Base-by-base conservation (phyloP, 257 asterid genomes). In the Coffea canephora region DNA sequence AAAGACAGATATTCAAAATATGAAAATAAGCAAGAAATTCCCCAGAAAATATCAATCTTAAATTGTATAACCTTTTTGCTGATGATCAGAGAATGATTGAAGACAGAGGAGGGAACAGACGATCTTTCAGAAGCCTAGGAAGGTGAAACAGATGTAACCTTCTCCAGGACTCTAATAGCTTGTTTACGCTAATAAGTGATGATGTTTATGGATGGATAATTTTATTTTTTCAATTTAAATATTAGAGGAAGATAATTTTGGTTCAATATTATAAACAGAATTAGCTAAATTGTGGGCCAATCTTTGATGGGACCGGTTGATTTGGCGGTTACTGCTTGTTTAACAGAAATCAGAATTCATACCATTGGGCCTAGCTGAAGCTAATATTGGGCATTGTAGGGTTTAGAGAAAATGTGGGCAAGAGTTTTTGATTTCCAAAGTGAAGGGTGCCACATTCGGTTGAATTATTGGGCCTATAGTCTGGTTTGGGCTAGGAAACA, bases 1-100 rank as follows among this genome's bases (percentile, higher is more conserved):
- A 14, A 76, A 39, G 71, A 67, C 5, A 78, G 36, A 39, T 31
- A 67, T n/a, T 8, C 23, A 71, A 45, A 72, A 41, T 14, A 49
- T 6, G 48, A 50, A 19, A 82, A 78, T 18, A 66, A 59, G 27
- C 59, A 71, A 61, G 72, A 74, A 82, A 0, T 77, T n/a, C 41
- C 75, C 78, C 52, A 13, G 27, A 71, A 34, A 27, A 23, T 13
- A 62, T n/a, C 49, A 50, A 48, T 69, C 66, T 65, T 46, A 41
- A 48, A 69, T 80, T 41, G 36, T 27, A 3, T 65, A 31, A 82
- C 82, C 82, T 73, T 36, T 36, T 69, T n/a, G 70, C 78, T 36
- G 85, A 62, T 77, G 88, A 82, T 78, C 87, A 59, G 67, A 62
- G 61, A n/a, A 39, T 71, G 76, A 77, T 74, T 72, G 77, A 66